Percentiles rank a stretch among this genome's conserved stretches.
phyloP scores from a whole-genome alignment of 371 early-diverging fungal genomes.

The Actinomortierella ambigua region DNA sequence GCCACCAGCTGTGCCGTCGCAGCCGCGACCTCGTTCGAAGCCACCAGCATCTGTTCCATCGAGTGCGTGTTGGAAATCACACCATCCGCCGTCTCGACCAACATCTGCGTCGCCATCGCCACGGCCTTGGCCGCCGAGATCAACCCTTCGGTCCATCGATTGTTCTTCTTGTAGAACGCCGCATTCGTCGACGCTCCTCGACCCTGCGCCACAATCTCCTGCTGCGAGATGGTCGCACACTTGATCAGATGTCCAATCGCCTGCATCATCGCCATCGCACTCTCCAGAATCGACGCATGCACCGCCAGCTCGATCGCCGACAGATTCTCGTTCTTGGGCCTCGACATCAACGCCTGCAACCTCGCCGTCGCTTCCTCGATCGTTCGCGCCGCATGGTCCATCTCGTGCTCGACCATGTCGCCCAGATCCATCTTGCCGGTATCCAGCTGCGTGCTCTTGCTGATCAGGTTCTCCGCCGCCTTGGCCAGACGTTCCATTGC shows the following conservation, averaged over 20 bases:
- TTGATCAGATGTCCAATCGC: conserved; percentile 94
- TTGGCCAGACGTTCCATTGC: conserved; percentile 73
- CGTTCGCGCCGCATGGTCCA: conserved; percentile 89
- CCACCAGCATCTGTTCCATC: conserved; percentile 94
- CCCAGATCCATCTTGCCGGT: conserved; percentile 76
- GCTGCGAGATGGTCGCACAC: conserved; percentile 93
- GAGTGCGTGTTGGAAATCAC: conserved; percentile 90
- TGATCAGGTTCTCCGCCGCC: conserved; percentile 77
- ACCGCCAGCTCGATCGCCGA: conserved; percentile 84
- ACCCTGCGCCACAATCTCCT: conserved; percentile 96
- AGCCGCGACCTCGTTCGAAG: conserved; percentile 94
- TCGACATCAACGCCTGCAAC: conserved; percentile 78
- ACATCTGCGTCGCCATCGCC: conserved; percentile 85
- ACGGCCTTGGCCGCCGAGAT: conserved; percentile 97
- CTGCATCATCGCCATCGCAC: conserved; percentile 90
- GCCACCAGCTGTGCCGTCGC: conserved; percentile 97
- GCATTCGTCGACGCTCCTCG: conserved; percentile 83
- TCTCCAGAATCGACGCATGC: conserved; percentile 87
- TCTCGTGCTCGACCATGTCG: conserved; percentile 91
- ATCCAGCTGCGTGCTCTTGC: conserved; percentile 55
- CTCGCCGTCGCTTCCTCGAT: conserved; percentile 91
- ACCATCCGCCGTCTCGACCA: conserved; percentile 96
- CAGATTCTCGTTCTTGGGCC: conserved; percentile 74
- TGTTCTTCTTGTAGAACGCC: conserved; percentile 98
- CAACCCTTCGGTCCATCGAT: conserved; percentile 98